These are phyloP conservation scores for Fusarium decemcellulare DNA, from an alignment of 2,329 filamentous ascomycete genomes.

Conservation along the genomic window DNA sequence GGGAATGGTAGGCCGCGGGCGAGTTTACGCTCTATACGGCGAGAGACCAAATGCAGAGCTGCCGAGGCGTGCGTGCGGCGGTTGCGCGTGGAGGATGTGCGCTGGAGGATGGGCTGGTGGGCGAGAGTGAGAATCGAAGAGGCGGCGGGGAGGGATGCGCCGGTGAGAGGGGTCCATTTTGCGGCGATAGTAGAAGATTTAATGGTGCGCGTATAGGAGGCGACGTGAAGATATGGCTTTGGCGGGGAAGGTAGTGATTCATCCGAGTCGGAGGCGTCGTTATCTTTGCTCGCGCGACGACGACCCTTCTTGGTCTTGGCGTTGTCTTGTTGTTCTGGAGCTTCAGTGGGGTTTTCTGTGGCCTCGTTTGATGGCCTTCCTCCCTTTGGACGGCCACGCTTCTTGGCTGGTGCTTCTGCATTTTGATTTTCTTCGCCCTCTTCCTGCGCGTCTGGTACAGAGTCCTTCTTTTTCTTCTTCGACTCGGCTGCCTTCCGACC, in stretches of 20 bases:
- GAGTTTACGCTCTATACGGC: conserved; percentile 71
- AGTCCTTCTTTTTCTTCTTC: conserved; percentile 23
- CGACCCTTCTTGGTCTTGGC: conserved; percentile 20
- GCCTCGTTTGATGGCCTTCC: conserved; percentile 15
- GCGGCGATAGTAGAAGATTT: conserved; percentile 76
- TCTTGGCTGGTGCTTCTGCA: conserved; percentile 27
- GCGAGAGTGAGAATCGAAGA: conserved; percentile 69
- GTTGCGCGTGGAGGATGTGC: conserved; percentile 63
- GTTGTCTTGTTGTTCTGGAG: conserved; percentile 13
- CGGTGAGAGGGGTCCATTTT: conserved; percentile 75
- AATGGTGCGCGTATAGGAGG: conserved; percentile 65
- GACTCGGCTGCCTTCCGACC: conserved; percentile 19
- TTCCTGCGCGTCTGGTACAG: conserved; percentile 9
- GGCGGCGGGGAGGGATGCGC: conserved; percentile 69
- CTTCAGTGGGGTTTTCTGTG: not conserved
- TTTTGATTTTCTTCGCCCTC: conserved; percentile 23
- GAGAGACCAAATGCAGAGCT: conserved; percentile 68
- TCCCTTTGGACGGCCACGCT: conserved; percentile 27
- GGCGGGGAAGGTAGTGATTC: conserved; percentile 45
- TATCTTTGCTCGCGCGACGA: conserved; percentile 36
- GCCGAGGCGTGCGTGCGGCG: conserved; percentile 68
- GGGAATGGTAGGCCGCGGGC: conserved; percentile 76
- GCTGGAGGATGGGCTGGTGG: conserved; percentile 73
- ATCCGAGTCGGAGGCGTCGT: conserved; percentile 37
- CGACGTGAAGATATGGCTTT: conserved; percentile 65